These are phyloP conservation scores for Hirsutella minnesotensis DNA, from an alignment of 2,329 filamentous ascomycete genomes.

Conservation along the genomic window DNA sequence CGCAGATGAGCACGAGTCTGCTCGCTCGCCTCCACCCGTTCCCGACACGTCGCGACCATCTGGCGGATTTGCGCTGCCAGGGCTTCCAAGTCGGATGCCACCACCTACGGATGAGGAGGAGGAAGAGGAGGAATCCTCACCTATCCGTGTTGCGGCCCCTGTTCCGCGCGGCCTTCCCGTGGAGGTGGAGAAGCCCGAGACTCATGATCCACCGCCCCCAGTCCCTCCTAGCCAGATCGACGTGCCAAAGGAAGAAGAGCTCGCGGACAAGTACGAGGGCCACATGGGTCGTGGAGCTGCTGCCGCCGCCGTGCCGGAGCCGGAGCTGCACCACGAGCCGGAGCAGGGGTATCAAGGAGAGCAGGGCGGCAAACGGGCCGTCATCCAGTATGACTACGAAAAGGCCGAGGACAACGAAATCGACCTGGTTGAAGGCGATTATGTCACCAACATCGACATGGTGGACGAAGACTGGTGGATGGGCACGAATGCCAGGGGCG, in stretches of 20 bases:
- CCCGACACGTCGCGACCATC: slow-evolving; percentile 59
- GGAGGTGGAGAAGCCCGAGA: slow-evolving; percentile 35
- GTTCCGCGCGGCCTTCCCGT: slow-evolving; percentile 53
- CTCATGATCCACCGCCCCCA: slow-evolving; percentile 41
- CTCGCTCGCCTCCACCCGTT: slow-evolving; percentile 26
- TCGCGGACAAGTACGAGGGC: slow-evolving; percentile 52
- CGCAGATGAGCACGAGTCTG: slow-evolving; percentile 29
- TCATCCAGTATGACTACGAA: slow-evolving; percentile 91
- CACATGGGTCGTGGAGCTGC: slow-evolving; percentile 49
- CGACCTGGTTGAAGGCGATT: slow-evolving; percentile 77
- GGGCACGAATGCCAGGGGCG: slow-evolving; percentile 75
- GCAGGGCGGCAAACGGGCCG: slow-evolving; percentile 53
- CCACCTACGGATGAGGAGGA: slow-evolving; percentile 41
- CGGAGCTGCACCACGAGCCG: slow-evolving; percentile 18
- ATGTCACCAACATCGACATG: slow-evolving; percentile 88
- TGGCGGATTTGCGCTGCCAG: slow-evolving; percentile 67
- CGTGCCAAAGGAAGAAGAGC: slow-evolving; percentile 51
- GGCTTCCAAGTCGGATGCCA: slow-evolving; percentile 52
- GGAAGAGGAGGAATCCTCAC: slow-evolving; percentile 53
- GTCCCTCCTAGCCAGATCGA: slow-evolving; percentile 55
- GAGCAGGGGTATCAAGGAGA: slow-evolving; percentile 17
- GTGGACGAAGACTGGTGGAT: slow-evolving; percentile 99
- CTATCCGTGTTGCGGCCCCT: slow-evolving; percentile 77
- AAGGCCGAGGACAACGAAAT: slow-evolving; percentile 97
- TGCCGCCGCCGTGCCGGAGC: slow-evolving; percentile 40